Evolutionary conservation across 441 rosid species (phyloP), one percentile per base, ranked within the genome.

Genomic region (Manihot esculenta): DNA sequence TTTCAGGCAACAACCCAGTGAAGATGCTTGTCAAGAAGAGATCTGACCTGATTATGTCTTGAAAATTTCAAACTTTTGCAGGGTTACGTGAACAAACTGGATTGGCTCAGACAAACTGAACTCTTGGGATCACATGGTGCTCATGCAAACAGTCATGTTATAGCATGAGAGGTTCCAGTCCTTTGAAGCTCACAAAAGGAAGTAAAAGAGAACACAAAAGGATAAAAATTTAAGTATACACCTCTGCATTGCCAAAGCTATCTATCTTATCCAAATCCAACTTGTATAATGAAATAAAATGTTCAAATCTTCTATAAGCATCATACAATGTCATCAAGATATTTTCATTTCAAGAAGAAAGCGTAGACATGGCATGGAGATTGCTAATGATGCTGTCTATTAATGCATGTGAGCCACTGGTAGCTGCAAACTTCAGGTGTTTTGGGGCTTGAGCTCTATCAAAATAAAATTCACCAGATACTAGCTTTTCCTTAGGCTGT

Each of bases 381-480:
- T 74, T 73, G 33, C 69, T 84, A 17, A 76, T n/a, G 18, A 89
- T 84, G 26, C 85, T 74, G 83, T 84, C 84, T 0, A 89, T 86
- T 55, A 64, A 66, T 11, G 71, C 57, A 77, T 84, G 90, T 61
- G 94, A 90, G 47, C 83, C 77, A 38, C 82, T 49, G n/a, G 97
- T 94, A 63, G 84, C 94, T 24, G 94, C 84, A 73, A 90, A 80
- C 61, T 51, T 79, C 26, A 92, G 78, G 83, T 89, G 89, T 66
- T 90, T 92, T 10, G 86, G 75, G 17, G 89, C 92, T 81, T 90
- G 92, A 60, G 90, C 88, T 80, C 97, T 84, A 76, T 92, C 96
- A 30, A 94, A 94, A 71, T 92, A 92, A 78, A 94, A 90, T 42
- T 88, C 81, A 70, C 92, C 94, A 20, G 93, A 74, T 41, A 75